These are phyloP conservation scores for Fusarium falciforme DNA, from an alignment of 2,329 filamentous ascomycete genomes.

Conservation along the genomic window DNA sequence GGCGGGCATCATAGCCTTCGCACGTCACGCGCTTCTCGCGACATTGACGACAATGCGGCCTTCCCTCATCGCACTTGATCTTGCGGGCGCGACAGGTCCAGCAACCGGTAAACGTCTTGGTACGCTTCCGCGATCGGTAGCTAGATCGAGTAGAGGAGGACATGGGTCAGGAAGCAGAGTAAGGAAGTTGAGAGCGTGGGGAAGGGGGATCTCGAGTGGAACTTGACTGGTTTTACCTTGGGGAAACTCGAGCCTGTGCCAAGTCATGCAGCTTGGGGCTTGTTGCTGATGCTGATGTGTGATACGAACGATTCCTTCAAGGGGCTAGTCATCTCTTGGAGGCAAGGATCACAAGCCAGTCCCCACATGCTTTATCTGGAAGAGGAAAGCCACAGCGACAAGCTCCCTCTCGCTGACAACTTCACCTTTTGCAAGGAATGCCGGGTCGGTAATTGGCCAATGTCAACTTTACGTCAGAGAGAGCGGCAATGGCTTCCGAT, in stretches of 20 bases:
- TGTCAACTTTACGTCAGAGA: neutral
- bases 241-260: neutral
- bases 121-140: slow-evolving; percentile 28
- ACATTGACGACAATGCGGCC: slow-evolving; percentile 50
- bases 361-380: neutral
- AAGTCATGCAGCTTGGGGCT: neutral
- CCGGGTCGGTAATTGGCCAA: neutral
- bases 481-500: neutral
- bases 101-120: slow-evolving; percentile 48
- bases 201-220: neutral
- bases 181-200: slow-evolving; percentile 1
- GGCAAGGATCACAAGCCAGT: neutral
- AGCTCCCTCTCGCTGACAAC: neutral
- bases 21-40: slow-evolving; percentile 44
- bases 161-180: slow-evolving; percentile 3
- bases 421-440: neutral
- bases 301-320: neutral
- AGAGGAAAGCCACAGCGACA: neutral
- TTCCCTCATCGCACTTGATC: slow-evolving; percentile 53
- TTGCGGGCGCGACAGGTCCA: slow-evolving; percentile 52
- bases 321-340: neutral
- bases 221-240: neutral
- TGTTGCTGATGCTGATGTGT: neutral
- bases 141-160: neutral
- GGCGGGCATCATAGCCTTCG: slow-evolving; percentile 47